Conservation (phyloP, 345 rosid species). For the Bruguiera sexangula region DNA sequence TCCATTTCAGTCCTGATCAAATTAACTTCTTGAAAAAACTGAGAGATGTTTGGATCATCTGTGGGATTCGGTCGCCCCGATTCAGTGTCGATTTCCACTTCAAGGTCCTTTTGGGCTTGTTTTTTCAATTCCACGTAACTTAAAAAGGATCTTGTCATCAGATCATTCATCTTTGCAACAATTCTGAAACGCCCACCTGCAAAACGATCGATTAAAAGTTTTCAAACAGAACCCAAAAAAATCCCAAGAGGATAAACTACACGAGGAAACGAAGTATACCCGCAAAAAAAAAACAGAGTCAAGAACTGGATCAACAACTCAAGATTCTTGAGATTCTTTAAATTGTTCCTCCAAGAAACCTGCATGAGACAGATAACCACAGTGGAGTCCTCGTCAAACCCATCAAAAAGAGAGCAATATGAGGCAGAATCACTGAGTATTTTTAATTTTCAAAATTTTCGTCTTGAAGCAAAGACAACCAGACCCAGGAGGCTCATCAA, state of each 20-base stretch:
- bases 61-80: conserved; percentile 43
- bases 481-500: neutral
- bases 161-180: conserved; percentile 74
- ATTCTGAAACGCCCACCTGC: conserved; percentile 35
- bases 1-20: conserved; percentile 58
- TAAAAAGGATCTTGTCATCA: conserved; percentile 80
- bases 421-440: no score
- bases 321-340: conserved; percentile 11
- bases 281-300: neutral
- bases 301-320: conserved; percentile 1
- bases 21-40: conserved; percentile 58
- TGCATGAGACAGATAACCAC: neutral
- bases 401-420: no score
- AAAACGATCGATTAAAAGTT: neutral
- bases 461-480: neutral
- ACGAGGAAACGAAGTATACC: conserved; percentile 6
- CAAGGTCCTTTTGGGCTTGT: conserved; percentile 53
- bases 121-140: conserved; percentile 81
- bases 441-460: no score
- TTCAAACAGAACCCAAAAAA: neutral
- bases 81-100: conserved; percentile 50
- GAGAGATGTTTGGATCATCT: conserved; percentile 56
- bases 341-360: neutral
- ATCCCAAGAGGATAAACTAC: neutral
- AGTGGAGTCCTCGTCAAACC: no score